phyloP scores from a whole-genome alignment of 352 stramenopile species.

The Globisporangium paroecandrum region DNA sequence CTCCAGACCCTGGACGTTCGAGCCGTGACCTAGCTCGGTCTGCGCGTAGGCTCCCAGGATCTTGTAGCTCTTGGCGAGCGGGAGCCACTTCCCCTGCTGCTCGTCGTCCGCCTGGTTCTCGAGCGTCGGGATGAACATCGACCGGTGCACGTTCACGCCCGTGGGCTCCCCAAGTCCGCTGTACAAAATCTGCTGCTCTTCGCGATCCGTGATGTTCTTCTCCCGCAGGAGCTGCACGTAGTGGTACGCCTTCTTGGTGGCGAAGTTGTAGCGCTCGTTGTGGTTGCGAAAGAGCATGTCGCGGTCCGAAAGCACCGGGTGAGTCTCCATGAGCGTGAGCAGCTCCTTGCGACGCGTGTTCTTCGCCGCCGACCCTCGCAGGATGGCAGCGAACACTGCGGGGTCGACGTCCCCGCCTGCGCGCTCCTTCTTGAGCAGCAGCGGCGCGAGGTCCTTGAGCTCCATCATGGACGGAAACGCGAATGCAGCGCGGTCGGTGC shows the following conservation, averaged over 20 bases:
- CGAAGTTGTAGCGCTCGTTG: conserved; percentile 28
- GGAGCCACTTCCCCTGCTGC: conserved; percentile 66
- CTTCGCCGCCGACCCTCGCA: conserved; percentile 15
- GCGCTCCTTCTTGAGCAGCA: conserved; percentile 23
- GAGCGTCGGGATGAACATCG: conserved; percentile 69
- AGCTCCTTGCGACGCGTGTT: conserved; percentile 18
- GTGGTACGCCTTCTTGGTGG: conserved; percentile 32
- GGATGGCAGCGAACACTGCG: conserved; percentile 1
- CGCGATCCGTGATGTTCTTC: conserved; percentile 25
- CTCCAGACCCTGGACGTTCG: conserved; percentile 88
- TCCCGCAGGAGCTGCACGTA: conserved; percentile 39
- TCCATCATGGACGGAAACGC: background rate
- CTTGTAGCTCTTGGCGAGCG: conserved; percentile 51
- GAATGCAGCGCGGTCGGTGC: background rate
- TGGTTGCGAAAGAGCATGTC: conserved; percentile 50
- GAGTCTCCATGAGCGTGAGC: conserved; percentile 14
- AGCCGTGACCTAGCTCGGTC: conserved; percentile 94
- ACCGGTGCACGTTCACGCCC: conserved; percentile 50
- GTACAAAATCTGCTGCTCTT: conserved; percentile 38
- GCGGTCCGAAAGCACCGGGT: conserved; percentile 44
- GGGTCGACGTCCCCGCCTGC: conserved; percentile 18
- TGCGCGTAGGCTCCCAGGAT: conserved; percentile 93
- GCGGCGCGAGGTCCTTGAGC: conserved; percentile 23
- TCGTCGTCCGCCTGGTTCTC: conserved; percentile 57
- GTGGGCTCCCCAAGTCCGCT: conserved; percentile 40